Base-by-base conservation (phyloP, 2,329 filamentous ascomycete species). In the Lachnellula hyalina region DNA sequence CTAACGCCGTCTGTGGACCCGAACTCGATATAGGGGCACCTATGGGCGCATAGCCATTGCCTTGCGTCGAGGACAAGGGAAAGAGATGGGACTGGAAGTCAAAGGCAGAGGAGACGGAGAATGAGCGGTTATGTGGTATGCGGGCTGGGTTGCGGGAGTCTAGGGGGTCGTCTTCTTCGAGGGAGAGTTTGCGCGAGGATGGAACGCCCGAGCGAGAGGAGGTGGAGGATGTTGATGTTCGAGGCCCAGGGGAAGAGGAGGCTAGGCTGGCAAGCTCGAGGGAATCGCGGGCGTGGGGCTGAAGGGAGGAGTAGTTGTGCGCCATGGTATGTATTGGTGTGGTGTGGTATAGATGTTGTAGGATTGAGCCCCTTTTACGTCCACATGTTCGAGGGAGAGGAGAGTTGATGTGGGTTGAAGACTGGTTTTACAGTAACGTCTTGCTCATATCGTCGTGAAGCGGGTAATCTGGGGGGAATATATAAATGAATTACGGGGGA, bases 221-320 rank as follows among this genome's bases (percentile, higher is more conserved):
- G 41, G 87, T 82, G 15, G 86, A 88, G n/a, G 86, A 83, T 11
- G 79, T 80, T 47, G 75, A 79, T 17, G 80, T 82, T 59, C 80
- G 80, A 48, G 81, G 82, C 48, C 76, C 78, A 51, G 79, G 82
- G 63, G 87, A 90, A 38, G 88, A 92, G 59, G 90, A 96, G 57
- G 93, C 94, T 61, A 99, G 84, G 51, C 92, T 96, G 57, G 92
- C 94, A 55, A 99, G 87, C 77, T 99, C 94, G 68, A 99, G 84
- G 47, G 93, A 97, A 79, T 99, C 94, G 75, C 94, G 89, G 54
- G 64, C 62, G 61, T 67, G 59, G 9, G 65, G 62, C 51, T 67
- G 63, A 15, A 67, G 60, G 42, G 55, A 62, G 21, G 65, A 60
- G 49, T 65, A 68, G 32, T 58, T 56, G 56, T 61, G 64, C 59